A percentile compares a stretch with the other conserved stretches of the same genome.
phyloP scores from a whole-genome alignment of 306 rosid genomes.

The Trifolium fragiferum region DNA sequence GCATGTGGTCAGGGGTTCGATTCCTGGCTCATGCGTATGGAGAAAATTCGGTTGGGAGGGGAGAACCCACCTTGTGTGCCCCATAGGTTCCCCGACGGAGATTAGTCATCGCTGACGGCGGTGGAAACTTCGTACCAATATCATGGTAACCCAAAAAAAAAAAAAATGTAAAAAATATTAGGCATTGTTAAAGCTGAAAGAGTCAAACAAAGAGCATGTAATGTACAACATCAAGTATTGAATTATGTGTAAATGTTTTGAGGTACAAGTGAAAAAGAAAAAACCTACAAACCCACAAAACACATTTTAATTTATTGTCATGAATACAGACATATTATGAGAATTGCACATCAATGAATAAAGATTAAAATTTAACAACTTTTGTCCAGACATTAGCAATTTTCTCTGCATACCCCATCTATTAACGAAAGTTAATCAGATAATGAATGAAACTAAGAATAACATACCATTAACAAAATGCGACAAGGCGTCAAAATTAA shows the following conservation, averaged over 20 bases:
- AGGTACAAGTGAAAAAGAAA: conserved; percentile 39
- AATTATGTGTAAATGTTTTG: conserved; percentile 35
- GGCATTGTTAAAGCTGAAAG: neutral
- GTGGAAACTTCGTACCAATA: too few relatives aligned
- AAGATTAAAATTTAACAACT: conserved; percentile 51
- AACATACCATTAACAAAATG: conserved; percentile 20
- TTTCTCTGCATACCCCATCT: conserved; percentile 98
- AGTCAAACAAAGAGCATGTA: conserved; percentile 36
- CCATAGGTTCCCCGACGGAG: too few relatives aligned
- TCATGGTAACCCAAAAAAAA: too few relatives aligned
- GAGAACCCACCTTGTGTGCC: too few relatives aligned
- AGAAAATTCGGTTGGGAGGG: too few relatives aligned
- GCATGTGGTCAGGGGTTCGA: too few relatives aligned
- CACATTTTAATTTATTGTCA: conserved; percentile 47
- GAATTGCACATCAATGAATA: conserved; percentile 43
- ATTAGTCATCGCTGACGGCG: too few relatives aligned
- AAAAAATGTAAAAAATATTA: neutral
- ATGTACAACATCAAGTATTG: conserved; percentile 47
- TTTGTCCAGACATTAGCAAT: conserved; percentile 89
- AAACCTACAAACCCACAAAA: conserved; percentile 40
- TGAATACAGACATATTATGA: conserved; percentile 32
- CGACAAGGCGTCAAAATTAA: neutral
- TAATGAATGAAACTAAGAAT: conserved; percentile 6
- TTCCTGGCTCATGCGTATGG: too few relatives aligned
- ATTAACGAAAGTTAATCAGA: conserved; percentile 27